phyloP scores from a whole-genome alignment of 257 asterid species.

The Linaria vulgaris region DNA sequence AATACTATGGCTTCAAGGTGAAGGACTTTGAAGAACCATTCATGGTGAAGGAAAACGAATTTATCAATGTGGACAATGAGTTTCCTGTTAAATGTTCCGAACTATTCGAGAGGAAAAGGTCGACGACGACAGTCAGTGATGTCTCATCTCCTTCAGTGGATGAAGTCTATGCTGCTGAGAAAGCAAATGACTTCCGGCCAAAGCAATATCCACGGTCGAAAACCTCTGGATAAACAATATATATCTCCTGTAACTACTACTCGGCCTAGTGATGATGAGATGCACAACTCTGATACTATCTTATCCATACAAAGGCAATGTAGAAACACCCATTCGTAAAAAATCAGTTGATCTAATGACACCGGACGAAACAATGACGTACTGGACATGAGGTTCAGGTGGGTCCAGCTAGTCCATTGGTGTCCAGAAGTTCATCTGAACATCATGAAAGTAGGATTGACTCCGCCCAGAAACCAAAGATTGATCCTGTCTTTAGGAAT shows the following conservation, averaged over 20 bases:
- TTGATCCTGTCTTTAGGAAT: conserved; percentile 23
- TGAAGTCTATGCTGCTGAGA: conserved; percentile 34
- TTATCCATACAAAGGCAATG: conserved; percentile 49
- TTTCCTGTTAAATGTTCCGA: conserved; percentile 81
- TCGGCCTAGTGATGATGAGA: conserved; percentile 51
- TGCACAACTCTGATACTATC: conserved; percentile 45
- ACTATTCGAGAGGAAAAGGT: conserved; percentile 75
- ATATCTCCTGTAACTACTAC: conserved; percentile 37
- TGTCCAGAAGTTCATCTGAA: conserved; percentile 37
- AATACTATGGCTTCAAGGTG: conserved; percentile 74
- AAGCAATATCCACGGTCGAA: conserved; percentile 39
- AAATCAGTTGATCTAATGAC: conserved; percentile 26
- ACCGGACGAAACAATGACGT: conserved; percentile 29
- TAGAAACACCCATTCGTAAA: conserved; percentile 31
- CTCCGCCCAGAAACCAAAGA: conserved; percentile 38
- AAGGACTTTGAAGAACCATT: conserved; percentile 91
- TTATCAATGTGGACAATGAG: conserved; percentile 67
- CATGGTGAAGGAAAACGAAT: conserved; percentile 88
- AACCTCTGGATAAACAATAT: conserved; percentile 27
- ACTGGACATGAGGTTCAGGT: conserved; percentile 34
- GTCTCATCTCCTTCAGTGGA: conserved; percentile 50
- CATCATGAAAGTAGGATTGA: conserved; percentile 31
- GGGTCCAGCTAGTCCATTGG: conserved; percentile 40
- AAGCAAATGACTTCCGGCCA: conserved; percentile 30
- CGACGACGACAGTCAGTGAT: conserved; percentile 56